Evolutionary conservation across 257 asterid species (phyloP), one percentile per base, ranked within the genome.

Genomic region (Capsicum baccatum): DNA sequence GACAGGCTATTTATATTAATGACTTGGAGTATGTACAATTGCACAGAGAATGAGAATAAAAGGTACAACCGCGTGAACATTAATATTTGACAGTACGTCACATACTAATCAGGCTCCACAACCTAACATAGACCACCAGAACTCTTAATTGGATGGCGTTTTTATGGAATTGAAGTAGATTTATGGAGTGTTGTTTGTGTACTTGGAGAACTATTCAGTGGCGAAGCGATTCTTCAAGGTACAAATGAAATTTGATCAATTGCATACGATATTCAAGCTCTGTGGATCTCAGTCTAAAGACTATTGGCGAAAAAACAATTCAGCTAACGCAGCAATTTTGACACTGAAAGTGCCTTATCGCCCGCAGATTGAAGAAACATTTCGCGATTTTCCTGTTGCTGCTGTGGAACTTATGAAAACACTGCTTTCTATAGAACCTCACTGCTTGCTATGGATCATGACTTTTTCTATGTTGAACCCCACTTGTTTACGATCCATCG

Each of bases 331-430:
- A 62, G 68, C 68, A 19, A 9, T 62, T 62, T 62, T 62, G 37
- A 19, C 19, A 19, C 68, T 19, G 37, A 62, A 62, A 62, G 68
- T 62, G 21, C 37, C 68, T 62, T 62, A 62, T 37, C 19, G 19
- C 15, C 37, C 35, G 14, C 26, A 19, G 10, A 19, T 62, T 1
- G 3, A 62, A 19, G 68, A 62, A 62, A 62, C 68, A 62, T 62
- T 62, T 62, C 68, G 11, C 19, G 68, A 62, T 62, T 19, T 62
- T 62, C 68, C 68, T 62, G 68, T 19, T 62, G 68, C 68, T 62
- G 68, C 68, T 60, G 14, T 62, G 68, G 8, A 52, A 52, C 48
- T 44, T 44, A 44, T 44, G 48, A 5, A 44, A 44, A 44, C 8
- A 6, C 48, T 44, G 48, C 48, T 44, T 44, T 44, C 48, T 44